Evolutionary conservation across 306 rosid species (phyloP), one percentile per base, ranked within the genome.

Genomic region (Heteromeles arbutifolia): DNA sequence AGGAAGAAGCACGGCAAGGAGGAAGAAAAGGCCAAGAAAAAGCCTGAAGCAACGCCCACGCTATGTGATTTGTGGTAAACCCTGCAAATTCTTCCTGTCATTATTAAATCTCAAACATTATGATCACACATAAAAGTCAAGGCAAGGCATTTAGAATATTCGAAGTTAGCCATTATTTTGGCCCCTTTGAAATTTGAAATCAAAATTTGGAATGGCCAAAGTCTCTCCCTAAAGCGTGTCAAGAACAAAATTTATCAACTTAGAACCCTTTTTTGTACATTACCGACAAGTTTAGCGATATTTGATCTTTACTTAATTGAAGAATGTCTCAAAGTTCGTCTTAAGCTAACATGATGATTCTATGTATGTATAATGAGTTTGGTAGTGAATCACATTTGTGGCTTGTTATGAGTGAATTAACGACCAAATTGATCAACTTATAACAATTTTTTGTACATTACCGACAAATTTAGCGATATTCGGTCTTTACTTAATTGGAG

Each of bases 201-300:
- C 22, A 41, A 61, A 19, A 6, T 6, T 41, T 74, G n/a, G 77
- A 62, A 62, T 21, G 69, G 69, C 61, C 70, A 26, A 74, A 74
- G 61, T 74, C 77, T 41, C 69, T 26, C 58, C 26, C 25, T 14
- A 61, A 61, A 43, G 9, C 77, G 77, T 43, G 77, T 74, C 9
- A 24, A 22, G 76, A 57, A 10, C 54, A 43, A 31, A 64, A n/a
- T 65, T 21, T 14, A 65, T 31, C 14, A 32, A 19, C 17, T 65
- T 15, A 45, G 53, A 48, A 4, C 53, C 53, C 0, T 48, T 48
- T 48, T 14, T 48, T 48, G 53, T 48, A 48, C 19, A 17, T 48
- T 14, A 48, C 53, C 7, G 0, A 48, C 8, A 48, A 48, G 3
- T 48, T 4, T 48, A 48, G 53, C 2, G 2, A 48, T 48, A 14